phyloP scores from a whole-genome alignment of 495 filamentous ascomycete genomes.

The Melanomma pulvis-pyrius region DNA sequence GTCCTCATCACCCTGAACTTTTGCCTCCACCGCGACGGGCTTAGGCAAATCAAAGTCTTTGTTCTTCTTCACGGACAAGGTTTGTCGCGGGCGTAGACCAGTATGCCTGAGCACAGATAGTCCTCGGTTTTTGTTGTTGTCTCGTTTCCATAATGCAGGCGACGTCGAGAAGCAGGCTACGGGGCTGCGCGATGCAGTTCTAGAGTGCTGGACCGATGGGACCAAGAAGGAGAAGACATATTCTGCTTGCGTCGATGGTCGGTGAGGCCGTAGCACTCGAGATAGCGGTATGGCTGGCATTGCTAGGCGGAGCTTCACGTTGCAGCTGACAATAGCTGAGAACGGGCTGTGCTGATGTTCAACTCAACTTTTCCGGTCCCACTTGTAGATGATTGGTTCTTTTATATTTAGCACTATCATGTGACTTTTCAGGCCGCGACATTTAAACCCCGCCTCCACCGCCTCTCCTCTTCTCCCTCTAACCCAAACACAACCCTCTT shows the following conservation, averaged over 20 bases:
- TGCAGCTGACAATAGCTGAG: neutral
- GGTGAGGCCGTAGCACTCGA: conserved; percentile 8
- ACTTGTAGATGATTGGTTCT: neutral
- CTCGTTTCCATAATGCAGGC: conserved; percentile 41
- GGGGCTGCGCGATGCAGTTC: neutral
- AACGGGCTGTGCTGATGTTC: neutral
- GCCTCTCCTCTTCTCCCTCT: conserved; percentile 12
- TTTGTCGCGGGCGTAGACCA: conserved; percentile 63
- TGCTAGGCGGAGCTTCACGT: conserved; percentile 4
- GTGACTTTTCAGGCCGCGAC: neutral
- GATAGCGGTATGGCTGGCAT: conserved; percentile 24
- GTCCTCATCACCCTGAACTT: conserved; percentile 63
- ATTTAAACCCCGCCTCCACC: conserved; percentile 18
- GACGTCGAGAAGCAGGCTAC: conserved; percentile 46
- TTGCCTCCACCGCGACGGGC: conserved; percentile 61
- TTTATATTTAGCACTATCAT: too few relatives aligned
- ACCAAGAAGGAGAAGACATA: conserved; percentile 27
- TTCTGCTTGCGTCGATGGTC: conserved; percentile 10
- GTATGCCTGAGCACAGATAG: conserved; percentile 78
- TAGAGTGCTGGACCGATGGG: conserved; percentile 14
- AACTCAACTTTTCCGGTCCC: neutral
- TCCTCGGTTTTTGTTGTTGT: conserved; percentile 72
- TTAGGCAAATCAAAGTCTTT: conserved; percentile 60
- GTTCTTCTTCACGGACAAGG: conserved; percentile 64
- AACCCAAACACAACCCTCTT: neutral